Base-by-base conservation (phyloP, 192 early-diverging fungal genomes). In the Backusella morwellensis region DNA sequence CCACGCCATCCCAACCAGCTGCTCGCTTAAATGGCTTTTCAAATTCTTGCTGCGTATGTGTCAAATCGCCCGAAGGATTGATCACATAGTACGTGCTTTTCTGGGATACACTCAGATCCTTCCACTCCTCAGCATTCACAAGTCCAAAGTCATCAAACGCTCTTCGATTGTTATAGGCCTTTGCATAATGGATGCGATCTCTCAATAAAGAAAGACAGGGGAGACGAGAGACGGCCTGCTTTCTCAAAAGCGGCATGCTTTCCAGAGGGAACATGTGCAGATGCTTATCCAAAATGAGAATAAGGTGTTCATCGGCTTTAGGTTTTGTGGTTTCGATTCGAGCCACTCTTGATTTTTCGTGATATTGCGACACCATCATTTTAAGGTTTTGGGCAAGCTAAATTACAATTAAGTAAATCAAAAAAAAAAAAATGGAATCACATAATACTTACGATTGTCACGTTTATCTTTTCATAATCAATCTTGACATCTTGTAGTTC, bases 181-280 rank as follows among this genome's bases (percentile, higher is more conserved):
- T 70, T 11, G 70, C 50, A 36, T 86, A 73, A 21, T 81, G 40
- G 19, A 93, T 89, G 44, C 91, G 85, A 72, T 91, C 88, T 52
- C 89, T 78, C 50, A 98, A 72, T 66, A 96, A 87, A 19, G 88
- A 86, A 11, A 97, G 75, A 2, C 92, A 97, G 0, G 95, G 94
- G 38, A 97, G 66, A 32, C 98, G 91, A 3, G 93, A 97, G 0
- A 96, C 89, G 0, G 97, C 81, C 59, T 86, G 83, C 4, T 78
- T 81, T 50, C 94, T 88, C 38, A 99, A 72, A 29, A 82, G 84
- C 0, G 95, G 94, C 29, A 97, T 73, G 56, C 88, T 92, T 80
- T 99, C 98, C 91, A 97, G 96, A 2, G 98, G 98, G 5, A 98
- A 82, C 72, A 86, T 84, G 73, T 98, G 94, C 0, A 91, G 80